Percentiles rank a stretch among this genome's conserved stretches.
Conservation (phyloP, 2,329 filamentous ascomycete species). For the Fusarium nanum region DNA sequence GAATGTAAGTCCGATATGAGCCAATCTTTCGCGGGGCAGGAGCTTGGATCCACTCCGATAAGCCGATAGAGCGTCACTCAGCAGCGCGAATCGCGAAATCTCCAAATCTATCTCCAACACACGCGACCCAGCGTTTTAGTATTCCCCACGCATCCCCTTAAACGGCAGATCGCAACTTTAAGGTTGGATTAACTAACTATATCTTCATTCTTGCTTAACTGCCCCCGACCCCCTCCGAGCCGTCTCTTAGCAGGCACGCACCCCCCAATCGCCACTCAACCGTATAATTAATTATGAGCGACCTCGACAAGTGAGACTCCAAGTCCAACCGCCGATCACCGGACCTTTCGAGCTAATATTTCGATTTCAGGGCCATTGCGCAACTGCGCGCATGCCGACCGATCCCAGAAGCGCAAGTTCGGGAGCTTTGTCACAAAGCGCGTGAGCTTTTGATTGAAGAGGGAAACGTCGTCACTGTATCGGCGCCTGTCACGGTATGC, state of each 20-base stretch:
- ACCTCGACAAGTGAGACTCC: conserved; percentile 82
- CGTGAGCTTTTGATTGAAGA: conserved; percentile 96
- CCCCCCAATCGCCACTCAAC: conserved; percentile 33
- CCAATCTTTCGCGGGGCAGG: conserved; percentile 21
- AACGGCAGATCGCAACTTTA: background rate
- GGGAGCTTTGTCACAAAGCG: conserved; percentile 97
- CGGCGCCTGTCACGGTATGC: conserved; percentile 89
- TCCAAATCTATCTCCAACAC: conserved; percentile 32
- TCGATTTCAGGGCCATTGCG: conserved; percentile 79
- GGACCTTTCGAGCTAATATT: conserved; percentile 23
- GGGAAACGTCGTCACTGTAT: conserved; percentile 94
- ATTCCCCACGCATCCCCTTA: background rate
- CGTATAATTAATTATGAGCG: conserved; percentile 75
- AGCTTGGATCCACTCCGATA: conserved; percentile 10
- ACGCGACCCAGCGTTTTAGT: conserved; percentile 13
- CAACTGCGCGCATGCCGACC: conserved; percentile 95
- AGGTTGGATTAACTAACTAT: conserved; percentile 21
- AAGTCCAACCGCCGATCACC: conserved; percentile 8
- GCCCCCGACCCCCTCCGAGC: conserved; percentile 10
- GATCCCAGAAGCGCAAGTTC: conserved; percentile 94
- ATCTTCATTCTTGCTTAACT: conserved; percentile 43
- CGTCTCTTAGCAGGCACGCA: conserved; percentile 36
- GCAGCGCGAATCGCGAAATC: conserved; percentile 33
- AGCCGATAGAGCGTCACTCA: conserved; percentile 23
- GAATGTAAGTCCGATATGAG: conserved; percentile 31